A percentile compares a stretch with the other conserved stretches of the same genome.
Evolutionary conservation across 345 rosid species (phyloP).

Genomic region (Brassica incana): DNA sequence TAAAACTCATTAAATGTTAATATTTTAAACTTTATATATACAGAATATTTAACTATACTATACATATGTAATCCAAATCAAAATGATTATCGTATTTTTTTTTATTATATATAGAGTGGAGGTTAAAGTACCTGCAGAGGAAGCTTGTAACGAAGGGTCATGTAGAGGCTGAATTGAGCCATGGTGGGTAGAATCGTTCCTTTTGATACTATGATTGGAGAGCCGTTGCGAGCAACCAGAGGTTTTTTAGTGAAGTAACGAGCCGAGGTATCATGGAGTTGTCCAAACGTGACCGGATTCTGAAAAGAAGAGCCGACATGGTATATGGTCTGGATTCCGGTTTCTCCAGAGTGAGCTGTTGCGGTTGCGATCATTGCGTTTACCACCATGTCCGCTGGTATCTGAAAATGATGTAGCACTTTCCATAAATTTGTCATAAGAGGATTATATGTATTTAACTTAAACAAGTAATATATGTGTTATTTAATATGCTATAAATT

Average conservation of each 20-base stretch:
- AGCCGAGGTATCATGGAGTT: conserved; percentile 53
- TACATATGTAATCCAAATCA: background rate
- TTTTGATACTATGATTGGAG: conserved; percentile 60
- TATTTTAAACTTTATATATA: background rate
- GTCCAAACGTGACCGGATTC: conserved; percentile 50
- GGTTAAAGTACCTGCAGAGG: conserved; percentile 54
- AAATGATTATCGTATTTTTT: too few relatives aligned
- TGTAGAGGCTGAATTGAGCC: conserved; percentile 69
- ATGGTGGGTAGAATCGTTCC: conserved; percentile 53
- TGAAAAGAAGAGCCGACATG: conserved; percentile 76
- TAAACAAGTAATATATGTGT: conserved; percentile 1
- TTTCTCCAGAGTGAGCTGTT: conserved; percentile 32
- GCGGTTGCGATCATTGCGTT: conserved; percentile 37
- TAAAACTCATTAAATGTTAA: too few relatives aligned
- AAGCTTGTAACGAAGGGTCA: conserved; percentile 64
- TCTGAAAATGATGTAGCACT: conserved; percentile 9
- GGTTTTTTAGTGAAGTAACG: conserved; percentile 66
- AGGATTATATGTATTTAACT: background rate
- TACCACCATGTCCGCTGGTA: conserved; percentile 43
- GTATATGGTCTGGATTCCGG: conserved; percentile 45
- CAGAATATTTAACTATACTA: background rate
- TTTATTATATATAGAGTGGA: background rate
- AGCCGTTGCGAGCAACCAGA: conserved; percentile 77
- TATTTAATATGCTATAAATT: conserved; percentile 4
- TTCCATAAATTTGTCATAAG: background rate